Percentiles rank a stretch among this genome's conserved stretches.
Conservation (phyloP, 2,329 filamentous ascomycete genomes). For the Helotiales sp. region DNA sequence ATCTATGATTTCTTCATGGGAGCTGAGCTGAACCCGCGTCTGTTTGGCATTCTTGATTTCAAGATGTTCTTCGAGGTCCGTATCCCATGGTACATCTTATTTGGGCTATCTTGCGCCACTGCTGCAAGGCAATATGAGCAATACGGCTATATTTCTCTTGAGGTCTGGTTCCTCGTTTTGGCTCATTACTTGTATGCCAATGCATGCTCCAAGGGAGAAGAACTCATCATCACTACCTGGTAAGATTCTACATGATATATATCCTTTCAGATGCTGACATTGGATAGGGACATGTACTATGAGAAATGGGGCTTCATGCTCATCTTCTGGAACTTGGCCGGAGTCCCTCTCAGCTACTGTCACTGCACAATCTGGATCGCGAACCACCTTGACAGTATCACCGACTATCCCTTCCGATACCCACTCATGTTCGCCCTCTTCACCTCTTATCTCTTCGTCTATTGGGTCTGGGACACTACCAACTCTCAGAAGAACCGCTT, state of each 20-base stretch:
- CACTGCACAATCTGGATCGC: conserved; percentile 90
- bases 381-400: conserved; percentile 66
- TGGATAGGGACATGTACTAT: conserved; percentile 84
- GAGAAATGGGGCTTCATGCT: conserved; percentile 98
- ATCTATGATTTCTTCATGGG: conserved; percentile 93
- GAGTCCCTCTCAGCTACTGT: conserved; percentile 88
- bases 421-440: conserved; percentile 66
- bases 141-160: conserved; percentile 84
- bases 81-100: conserved; percentile 88
- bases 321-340: conserved; percentile 95
- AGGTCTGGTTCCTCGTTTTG: conserved; percentile 81
- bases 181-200: conserved; percentile 92
- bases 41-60: conserved; percentile 84
- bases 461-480: conserved; percentile 90
- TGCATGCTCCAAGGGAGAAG: conserved; percentile 88
- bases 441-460: conserved; percentile 74
- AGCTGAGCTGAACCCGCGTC: conserved; percentile 79
- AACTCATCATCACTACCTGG: conserved; percentile 85
- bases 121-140: conserved; percentile 81
- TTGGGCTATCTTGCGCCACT: conserved; percentile 73
- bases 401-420: conserved; percentile 75
- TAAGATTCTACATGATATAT: conserved; percentile 5
- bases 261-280: neutral
- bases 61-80: conserved; percentile 97
- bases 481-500: conserved; percentile 95